These are phyloP conservation scores for Puccinellia tenuiflora DNA, from an alignment of 176 grass and related monocot species.

Conservation along the genomic window DNA sequence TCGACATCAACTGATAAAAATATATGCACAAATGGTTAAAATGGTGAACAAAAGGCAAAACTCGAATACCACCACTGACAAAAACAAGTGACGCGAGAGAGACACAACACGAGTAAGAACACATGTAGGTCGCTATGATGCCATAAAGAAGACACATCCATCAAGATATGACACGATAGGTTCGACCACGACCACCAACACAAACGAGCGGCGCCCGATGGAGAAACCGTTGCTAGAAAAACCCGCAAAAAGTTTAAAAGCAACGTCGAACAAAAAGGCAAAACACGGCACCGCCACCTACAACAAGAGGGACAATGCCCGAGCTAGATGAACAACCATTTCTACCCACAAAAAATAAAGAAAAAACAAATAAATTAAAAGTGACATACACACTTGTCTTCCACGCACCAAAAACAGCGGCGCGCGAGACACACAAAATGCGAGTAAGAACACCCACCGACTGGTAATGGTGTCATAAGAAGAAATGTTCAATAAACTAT, in stretches of 20 bases:
- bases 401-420: no score
- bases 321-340: no score
- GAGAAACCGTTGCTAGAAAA: neutral
- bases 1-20: neutral
- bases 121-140: neutral
- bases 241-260: neutral
- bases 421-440: no score
- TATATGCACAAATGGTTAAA: neutral
- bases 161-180: neutral
- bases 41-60: neutral
- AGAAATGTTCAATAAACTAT: no score
- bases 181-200: neutral
- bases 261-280: neutral
- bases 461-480: no score
- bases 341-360: no score
- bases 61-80: neutral
- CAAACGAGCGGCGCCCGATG: neutral
- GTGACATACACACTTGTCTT: no score
- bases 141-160: neutral
- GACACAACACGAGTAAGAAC: neutral
- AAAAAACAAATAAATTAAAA: no score
- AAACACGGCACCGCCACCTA: neutral
- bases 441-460: no score
- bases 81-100: neutral
- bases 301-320: no score